Conservation (phyloP, 2,329 filamentous ascomycete genomes). For the Aureobasidium vineae region DNA sequence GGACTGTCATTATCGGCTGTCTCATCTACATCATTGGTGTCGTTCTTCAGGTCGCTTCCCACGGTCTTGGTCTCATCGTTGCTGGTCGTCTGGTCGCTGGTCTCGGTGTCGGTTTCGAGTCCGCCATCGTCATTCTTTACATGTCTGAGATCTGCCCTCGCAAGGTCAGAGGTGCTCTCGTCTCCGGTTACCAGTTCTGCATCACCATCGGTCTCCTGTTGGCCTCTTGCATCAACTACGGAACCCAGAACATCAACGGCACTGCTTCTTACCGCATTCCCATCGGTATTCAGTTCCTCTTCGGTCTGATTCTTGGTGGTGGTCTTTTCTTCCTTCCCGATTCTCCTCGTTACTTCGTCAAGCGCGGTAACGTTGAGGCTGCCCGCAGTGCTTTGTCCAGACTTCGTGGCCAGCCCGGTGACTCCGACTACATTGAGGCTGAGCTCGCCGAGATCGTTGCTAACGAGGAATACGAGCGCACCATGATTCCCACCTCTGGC, state of each 20-base stretch:
- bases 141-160: slow-evolving; percentile 77
- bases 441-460: slow-evolving; percentile 84
- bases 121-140: slow-evolving; percentile 77
- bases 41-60: slow-evolving; percentile 60
- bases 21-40: slow-evolving; percentile 64
- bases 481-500: slow-evolving; percentile 62
- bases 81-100: slow-evolving; percentile 73
- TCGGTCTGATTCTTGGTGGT: slow-evolving; percentile 69
- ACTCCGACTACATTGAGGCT: slow-evolving; percentile 71
- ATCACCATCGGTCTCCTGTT: slow-evolving; percentile 72
- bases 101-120: slow-evolving; percentile 76
- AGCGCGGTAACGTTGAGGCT: slow-evolving; percentile 65
- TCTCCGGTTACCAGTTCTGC: slow-evolving; percentile 81
- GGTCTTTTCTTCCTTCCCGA: slow-evolving; percentile 79
- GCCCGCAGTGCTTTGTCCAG: slow-evolving; percentile 63
- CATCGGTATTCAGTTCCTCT: slow-evolving; percentile 75
- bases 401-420: slow-evolving; percentile 70
- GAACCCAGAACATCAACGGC: slow-evolving; percentile 60
- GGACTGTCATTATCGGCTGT: slow-evolving; percentile 70
- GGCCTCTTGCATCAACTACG: slow-evolving; percentile 72
- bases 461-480: slow-evolving; percentile 81
- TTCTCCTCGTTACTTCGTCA: slow-evolving; percentile 82
- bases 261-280: slow-evolving; percentile 75
- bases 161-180: slow-evolving; percentile 74
- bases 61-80: slow-evolving; percentile 62